phyloP scores from a whole-genome alignment of 257 asterid genomes.

The Thymus quinquecostatus region DNA sequence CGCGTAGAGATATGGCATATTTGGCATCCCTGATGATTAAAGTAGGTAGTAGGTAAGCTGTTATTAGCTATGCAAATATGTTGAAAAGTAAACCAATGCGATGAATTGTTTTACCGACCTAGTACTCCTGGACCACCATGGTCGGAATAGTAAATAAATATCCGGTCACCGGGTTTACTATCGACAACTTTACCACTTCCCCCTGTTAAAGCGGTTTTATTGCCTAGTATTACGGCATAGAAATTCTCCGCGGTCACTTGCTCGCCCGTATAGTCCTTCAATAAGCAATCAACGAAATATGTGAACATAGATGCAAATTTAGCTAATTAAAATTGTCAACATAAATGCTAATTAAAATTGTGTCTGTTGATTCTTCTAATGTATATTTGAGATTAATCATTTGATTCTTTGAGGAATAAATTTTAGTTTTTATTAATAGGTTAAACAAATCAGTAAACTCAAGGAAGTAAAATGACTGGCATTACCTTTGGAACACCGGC shows the following conservation, averaged over 20 bases:
- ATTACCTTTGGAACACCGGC: conserved; percentile 88
- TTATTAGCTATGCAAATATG: background rate
- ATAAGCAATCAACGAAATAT: background rate
- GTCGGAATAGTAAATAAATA: conserved; percentile 82
- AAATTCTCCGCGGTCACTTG: conserved; percentile 63
- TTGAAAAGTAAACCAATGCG: background rate
- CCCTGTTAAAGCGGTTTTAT: conserved; percentile 62
- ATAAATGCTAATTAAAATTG: background rate
- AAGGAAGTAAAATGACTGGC: background rate
- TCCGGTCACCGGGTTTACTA: conserved; percentile 70
- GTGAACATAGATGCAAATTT: background rate
- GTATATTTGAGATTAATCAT: no score
- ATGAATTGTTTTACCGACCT: conserved; percentile 47
- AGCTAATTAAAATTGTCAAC: background rate
- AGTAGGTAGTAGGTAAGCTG: background rate
- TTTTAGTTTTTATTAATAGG: no score
- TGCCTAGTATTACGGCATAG: conserved; percentile 79
- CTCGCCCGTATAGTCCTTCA: conserved; percentile 81
- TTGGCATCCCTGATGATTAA: conserved; percentile 75
- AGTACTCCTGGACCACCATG: conserved; percentile 98
- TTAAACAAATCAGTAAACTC: background rate
- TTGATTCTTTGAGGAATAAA: no score
- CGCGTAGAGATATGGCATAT: conserved; percentile 63
- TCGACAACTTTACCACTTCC: conserved; percentile 81
- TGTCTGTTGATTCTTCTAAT: no score